Conservation (phyloP, 116 monocot genomes). For the Cymodocea nodosa region DNA sequence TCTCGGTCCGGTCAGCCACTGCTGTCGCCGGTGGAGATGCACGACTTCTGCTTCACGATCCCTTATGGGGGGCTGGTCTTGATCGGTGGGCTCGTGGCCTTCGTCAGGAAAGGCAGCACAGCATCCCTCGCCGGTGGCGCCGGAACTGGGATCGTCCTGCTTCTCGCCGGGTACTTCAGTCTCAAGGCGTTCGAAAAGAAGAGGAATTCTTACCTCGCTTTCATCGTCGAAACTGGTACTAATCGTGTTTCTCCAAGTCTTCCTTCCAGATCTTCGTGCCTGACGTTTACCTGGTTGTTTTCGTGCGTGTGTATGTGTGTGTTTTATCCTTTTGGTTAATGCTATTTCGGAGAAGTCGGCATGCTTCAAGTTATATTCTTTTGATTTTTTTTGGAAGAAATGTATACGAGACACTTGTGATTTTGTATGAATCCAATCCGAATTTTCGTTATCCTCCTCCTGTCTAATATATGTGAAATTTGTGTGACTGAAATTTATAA, state of each 20-base stretch:
- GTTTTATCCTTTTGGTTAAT: no score
- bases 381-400: no score
- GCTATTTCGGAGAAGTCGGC: no score
- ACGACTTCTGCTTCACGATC: conserved; percentile 98
- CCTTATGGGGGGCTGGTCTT: conserved; percentile 60
- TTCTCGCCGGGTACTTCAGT: conserved; percentile 78
- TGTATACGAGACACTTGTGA: no score
- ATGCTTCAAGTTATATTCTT: no score
- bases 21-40: conserved; percentile 29
- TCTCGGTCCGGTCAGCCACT: neutral
- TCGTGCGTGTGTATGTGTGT: no score
- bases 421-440: no score
- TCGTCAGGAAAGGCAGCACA: conserved; percentile 40
- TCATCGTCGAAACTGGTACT: conserved; percentile 59
- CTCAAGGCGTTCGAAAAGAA: conserved; percentile 84
- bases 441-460: no score
- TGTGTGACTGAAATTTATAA: no score
- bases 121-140: conserved; percentile 75
- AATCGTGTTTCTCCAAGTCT: neutral
- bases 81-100: conserved; percentile 54
- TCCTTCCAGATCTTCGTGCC: no score
- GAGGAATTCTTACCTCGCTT: conserved; percentile 50
- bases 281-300: no score
- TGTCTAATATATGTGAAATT: no score
- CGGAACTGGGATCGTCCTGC: conserved; percentile 51